These are phyloP conservation scores for Talaromyces albobiverticillius DNA, from an alignment of 2,329 filamentous ascomycete species.

Conservation along the genomic window DNA sequence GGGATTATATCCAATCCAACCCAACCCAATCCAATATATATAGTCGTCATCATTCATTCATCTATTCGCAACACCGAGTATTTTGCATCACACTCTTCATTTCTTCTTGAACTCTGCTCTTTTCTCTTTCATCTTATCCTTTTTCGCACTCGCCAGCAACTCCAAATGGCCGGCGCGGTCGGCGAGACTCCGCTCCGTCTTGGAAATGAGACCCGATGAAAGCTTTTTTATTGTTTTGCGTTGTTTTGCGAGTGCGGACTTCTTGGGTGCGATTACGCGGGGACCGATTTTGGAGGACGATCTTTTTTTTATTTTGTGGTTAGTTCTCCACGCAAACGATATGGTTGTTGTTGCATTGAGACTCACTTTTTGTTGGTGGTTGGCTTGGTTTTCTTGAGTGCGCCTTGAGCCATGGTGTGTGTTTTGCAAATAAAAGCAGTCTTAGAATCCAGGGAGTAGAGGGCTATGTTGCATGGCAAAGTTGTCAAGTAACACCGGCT, in stretches of 20 bases:
- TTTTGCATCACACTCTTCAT: too few species aligned
- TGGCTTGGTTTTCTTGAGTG: constrained; percentile 13
- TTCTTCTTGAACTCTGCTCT: constrained; percentile 18
- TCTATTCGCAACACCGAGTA: neutral
- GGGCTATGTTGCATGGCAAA: too few species aligned
- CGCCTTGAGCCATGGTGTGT: constrained; percentile 14
- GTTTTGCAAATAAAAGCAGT: neutral
- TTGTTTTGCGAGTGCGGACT: constrained; percentile 57
- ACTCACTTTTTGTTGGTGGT: constrained; percentile 10
- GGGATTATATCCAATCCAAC: neutral
- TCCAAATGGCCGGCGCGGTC: constrained; percentile 69
- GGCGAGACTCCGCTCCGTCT: constrained; percentile 67
- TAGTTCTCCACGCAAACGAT: neutral
- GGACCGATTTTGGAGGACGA: constrained; percentile 52
- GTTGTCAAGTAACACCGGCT: too few species aligned
- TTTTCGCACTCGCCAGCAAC: constrained; percentile 65
- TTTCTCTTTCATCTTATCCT: constrained; percentile 46
- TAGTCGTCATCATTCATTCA: too few species aligned
- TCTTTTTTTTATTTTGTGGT: neutral
- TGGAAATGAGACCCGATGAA: constrained; percentile 58
- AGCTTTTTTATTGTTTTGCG: constrained; percentile 63
- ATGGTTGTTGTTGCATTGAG: too few species aligned
- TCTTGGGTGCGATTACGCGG: constrained; percentile 66
- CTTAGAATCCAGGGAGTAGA: too few species aligned
- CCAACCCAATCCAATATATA: neutral